Evolutionary conservation across 2,329 filamentous ascomycete genomes (phyloP), one percentile per base, ranked within the genome.

Genomic region (Elsinoe australis): DNA sequence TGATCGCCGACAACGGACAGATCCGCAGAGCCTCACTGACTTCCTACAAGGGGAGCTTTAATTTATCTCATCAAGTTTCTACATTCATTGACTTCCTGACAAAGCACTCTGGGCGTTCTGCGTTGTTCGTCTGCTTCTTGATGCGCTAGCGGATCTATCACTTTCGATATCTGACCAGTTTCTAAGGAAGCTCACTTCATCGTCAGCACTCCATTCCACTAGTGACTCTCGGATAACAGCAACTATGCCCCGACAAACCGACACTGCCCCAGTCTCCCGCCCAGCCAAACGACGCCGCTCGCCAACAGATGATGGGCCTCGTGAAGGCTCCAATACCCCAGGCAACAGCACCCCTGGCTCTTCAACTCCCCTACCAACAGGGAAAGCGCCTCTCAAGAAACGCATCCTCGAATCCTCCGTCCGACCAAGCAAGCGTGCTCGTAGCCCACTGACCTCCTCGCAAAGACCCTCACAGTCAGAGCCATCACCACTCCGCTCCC

Each of bases 401-500:
- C 51, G 49, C n/a, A 51, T 54, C 32, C 44, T 47, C 34, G 46
- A 52, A 34, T 35, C 41, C 29, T 42, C 51, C 21, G 36, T 51
- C 15, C 46, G 46, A 24, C 46, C 51, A 15, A 47, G 45, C 17
- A 50, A 53, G 26, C 49, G 51, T 33, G 45, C 50, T 31, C 51
- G 49, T 8, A 51, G 49, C 24, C 52, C 52, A n/a, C 33, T 53
- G 9, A 51, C 52, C 2, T 51, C 49, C 14, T 49, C 45, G 14
- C 44, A 47, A 9, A 49, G 52, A 9, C 49, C 44, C 8, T 28
- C 44, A 28, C 33, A 44, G 12, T 36, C 33, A 2, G 58, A 59
- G 18, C 53, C 53, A 8, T 60, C 61, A 21, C 63, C 66, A 33
- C 64, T 66, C 14, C 64, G 49, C 52, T 63, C 54, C 36, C 56